Percentiles rank a stretch among this genome's conserved stretches.
Evolutionary conservation across 768 basidiomycete genomes (phyloP).

Genomic region (Auricularia sp.): DNA sequence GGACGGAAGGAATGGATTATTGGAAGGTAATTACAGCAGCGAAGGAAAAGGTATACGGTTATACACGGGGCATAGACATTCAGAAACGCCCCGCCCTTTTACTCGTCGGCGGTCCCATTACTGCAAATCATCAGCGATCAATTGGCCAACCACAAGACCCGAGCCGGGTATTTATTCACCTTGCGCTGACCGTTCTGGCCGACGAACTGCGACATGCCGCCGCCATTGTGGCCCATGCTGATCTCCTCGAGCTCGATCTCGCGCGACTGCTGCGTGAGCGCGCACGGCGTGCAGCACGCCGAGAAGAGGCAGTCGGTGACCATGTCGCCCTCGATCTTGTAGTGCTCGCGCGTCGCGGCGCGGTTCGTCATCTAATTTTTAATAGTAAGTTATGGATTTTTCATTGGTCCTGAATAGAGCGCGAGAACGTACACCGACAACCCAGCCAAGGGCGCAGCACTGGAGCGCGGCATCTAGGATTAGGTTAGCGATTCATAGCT

Average conservation of each 20-base stretch:
- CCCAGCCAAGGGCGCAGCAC: conserved; percentile 7
- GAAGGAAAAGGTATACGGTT: too few species aligned
- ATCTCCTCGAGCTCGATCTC: conserved; percentile 8
- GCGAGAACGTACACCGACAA: conserved; percentile 1
- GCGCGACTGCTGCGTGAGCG: conserved; percentile 8
- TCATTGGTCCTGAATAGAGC: conserved; percentile 1
- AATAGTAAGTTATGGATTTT: too few species aligned
- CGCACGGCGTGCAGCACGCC: conserved; percentile 27
- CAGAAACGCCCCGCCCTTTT: too few species aligned
- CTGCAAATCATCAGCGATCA: too few species aligned
- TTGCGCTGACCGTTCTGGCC: background rate
- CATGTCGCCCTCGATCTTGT: conserved; percentile 37
- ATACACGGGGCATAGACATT: too few species aligned
- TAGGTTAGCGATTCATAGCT: background rate
- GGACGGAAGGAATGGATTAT: too few species aligned
- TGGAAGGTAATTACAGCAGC: too few species aligned
- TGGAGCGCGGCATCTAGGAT: background rate
- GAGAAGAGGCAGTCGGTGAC: conserved; percentile 32
- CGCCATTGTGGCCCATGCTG: background rate
- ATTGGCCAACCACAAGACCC: too few species aligned
- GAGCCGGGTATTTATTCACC: background rate
- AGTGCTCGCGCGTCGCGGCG: conserved; percentile 31
- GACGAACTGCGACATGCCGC: background rate
- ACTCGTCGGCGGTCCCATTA: too few species aligned
- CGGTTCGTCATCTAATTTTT: conserved; percentile 22